Percentiles rank a stretch among this genome's conserved stretches.
These are phyloP conservation scores for Porcisia deanei DNA, from an alignment of 208 protist species.

Conservation along the genomic window DNA sequence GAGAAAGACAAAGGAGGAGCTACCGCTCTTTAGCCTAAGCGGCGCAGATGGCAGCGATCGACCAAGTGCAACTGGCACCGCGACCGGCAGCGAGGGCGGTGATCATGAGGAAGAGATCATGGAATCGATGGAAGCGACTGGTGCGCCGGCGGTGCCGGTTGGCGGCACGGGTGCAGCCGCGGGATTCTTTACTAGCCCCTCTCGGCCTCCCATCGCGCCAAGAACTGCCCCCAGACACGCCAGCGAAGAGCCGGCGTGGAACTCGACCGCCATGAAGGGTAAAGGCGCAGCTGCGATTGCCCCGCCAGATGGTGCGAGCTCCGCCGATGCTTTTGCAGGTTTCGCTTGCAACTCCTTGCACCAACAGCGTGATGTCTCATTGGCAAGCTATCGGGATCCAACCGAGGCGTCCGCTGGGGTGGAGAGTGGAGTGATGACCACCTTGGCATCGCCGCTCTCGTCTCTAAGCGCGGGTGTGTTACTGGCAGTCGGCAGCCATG, in stretches of 20 bases:
- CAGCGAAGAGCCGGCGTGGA: not conserved
- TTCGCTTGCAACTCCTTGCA: not conserved
- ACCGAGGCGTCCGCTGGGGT: not conserved
- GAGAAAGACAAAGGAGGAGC: constrained; percentile 7
- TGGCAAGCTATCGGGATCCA: not conserved
- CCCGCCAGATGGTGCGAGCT: not conserved
- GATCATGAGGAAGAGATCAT: not conserved
- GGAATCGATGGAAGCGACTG: not conserved
- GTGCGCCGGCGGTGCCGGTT: not conserved
- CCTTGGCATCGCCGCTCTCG: constrained; percentile 1
- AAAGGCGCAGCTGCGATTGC: not conserved
- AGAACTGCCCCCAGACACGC: not conserved
- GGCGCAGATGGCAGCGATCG: not conserved
- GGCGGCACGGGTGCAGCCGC: not conserved
- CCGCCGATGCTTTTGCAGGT: not conserved
- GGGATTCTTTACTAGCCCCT: too few relatives aligned
- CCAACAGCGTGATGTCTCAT: not conserved
- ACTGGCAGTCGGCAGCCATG: not conserved
- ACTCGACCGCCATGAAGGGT: not conserved
- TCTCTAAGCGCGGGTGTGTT: too few relatives aligned
- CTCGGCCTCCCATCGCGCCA: not conserved
- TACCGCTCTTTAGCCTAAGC: constrained; percentile 18
- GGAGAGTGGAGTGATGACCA: not conserved
- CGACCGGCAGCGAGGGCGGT: not conserved
- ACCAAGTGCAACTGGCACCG: not conserved